These are phyloP conservation scores for Ottelia alismoides DNA, from an alignment of 106 monocot species.

Conservation along the genomic window DNA sequence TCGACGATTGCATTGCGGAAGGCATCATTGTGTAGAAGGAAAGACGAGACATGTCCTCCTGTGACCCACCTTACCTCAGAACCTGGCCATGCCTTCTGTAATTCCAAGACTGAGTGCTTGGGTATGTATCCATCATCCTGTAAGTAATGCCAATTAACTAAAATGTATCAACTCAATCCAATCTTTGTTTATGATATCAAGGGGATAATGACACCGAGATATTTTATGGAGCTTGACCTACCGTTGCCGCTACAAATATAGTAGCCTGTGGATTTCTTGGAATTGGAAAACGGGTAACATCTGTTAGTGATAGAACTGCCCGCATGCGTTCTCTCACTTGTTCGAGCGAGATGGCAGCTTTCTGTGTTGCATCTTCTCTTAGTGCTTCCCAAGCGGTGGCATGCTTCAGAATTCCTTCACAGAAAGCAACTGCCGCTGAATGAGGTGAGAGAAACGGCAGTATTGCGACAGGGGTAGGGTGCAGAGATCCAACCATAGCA, in stretches of 20 bases:
- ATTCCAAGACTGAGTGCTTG: constrained; percentile 83
- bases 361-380: constrained; percentile 71
- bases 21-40: constrained; percentile 81
- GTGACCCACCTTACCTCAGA: constrained; percentile 98
- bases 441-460: constrained; percentile 95
- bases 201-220: no score
- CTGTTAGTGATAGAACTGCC: constrained; percentile 74
- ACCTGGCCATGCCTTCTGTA: constrained; percentile 92
- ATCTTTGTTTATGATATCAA: no score
- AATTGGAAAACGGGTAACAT: constrained; percentile 88
- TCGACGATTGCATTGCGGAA: constrained; percentile 94
- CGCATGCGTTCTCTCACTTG: constrained; percentile 80
- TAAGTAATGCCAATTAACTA: no score
- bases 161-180: no score
- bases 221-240: no score
- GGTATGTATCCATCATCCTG: constrained; percentile 99
- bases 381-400: constrained; percentile 95
- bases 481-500: constrained; percentile 96
- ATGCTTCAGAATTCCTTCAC: constrained; percentile 85
- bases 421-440: constrained; percentile 94
- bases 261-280: constrained; percentile 83
- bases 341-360: constrained; percentile 64
- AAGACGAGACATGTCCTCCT: constrained; percentile 93
- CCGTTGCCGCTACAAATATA: constrained; percentile 93
- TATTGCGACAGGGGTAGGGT: constrained; percentile 81